Base-by-base conservation (phyloP, 2,329 filamentous ascomycete genomes). In the Zopfia rhizophila region DNA sequence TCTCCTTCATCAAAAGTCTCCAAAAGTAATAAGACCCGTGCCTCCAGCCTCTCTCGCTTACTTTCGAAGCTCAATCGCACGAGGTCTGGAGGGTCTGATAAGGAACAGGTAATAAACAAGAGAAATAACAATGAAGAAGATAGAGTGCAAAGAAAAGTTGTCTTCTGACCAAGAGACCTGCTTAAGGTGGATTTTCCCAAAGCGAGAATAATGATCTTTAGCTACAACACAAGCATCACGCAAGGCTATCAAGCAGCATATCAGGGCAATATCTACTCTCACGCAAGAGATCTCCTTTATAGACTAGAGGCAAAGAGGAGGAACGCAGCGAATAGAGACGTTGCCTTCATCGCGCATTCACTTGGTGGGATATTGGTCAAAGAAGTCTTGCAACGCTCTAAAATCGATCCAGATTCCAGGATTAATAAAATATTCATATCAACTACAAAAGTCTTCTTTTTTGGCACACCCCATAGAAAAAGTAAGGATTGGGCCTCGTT, bases 161-260 rank as follows among this genome's bases (percentile, higher is more conserved):
- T 63, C 19, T 38, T 63, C 40, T 66, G 62, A 61, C 48, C 60
- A 30, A 48, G 55, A 29, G 62, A 66, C 46, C 54, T 66, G 13
- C 51, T 66, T 5, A 51, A 59, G 17, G 28, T 37, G 7, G 62
- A 66, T 35, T 52, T 65, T 19, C 61, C 61, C 5, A 61, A 59
- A 36, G 62, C 61, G 29, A 45, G 62, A 18, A 61, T 66, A 18
- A 47, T 66, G 39, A 58, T 56, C 16, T 66, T 62, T 32, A 61
- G 62, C 10, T 66, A 66, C 41, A 27, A 45, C 17, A 45, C 33
- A 13, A 28, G 17, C 6, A 32, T 45, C 19, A 45, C 35, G 3
- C 42, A 21, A 31, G 42, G 42, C 24, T 45, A 30, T 18, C 45
- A 45, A 17, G 46, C 40, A 16, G 46, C 27, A 29, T 16, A 49